Base-by-base conservation (phyloP, 352 stramenopile genomes). In the Phytophthora cactorum region DNA sequence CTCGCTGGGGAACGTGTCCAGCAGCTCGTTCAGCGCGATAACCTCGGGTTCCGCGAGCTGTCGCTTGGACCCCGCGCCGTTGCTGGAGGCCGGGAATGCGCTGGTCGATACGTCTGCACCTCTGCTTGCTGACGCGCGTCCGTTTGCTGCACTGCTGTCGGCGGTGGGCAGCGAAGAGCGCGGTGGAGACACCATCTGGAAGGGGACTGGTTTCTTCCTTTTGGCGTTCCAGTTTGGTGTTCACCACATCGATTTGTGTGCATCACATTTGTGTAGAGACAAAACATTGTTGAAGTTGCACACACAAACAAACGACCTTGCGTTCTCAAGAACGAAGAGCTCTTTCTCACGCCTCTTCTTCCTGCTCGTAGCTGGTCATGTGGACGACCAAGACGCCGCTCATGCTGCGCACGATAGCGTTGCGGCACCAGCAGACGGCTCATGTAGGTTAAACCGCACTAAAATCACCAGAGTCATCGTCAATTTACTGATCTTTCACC, bases 21-120 rank as follows among this genome's bases (percentile, higher is more conserved):
- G 70, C 53, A 92, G 61, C 64, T 90, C 84, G 28, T 86, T 88
- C 53, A 92, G 77, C 25, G 81, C 82, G 14, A 78, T 79, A 29
- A 89, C 84, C 65, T 92, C 82, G 1, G 77, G 82, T 39, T 92
- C 84, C 2, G 77, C 38, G 7, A 72, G 59, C 12, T 68, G 59
- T n/a, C 56, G 61, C 59, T 79, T 78, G 25, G 44, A 11, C 14
- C 52, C 66, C 17, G 32, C 41, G 43, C 29, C 25, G 4, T 27
- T 61, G 38, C 41, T 46, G 2, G 47, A 49, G 39, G 25, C 8
- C 5, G 52, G 22, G 10, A 31, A 22, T 5, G 29, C 25, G 8
- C n/a, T 6, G 27, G 7, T 56, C 22, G 43, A 56, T 44, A 52
- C 29, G 28, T 41, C 59, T 36, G 39, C 15, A 38, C 17, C 46